phyloP scores from a whole-genome alignment of 106 monocot species.

The Phalaenopsis aphrodite region DNA sequence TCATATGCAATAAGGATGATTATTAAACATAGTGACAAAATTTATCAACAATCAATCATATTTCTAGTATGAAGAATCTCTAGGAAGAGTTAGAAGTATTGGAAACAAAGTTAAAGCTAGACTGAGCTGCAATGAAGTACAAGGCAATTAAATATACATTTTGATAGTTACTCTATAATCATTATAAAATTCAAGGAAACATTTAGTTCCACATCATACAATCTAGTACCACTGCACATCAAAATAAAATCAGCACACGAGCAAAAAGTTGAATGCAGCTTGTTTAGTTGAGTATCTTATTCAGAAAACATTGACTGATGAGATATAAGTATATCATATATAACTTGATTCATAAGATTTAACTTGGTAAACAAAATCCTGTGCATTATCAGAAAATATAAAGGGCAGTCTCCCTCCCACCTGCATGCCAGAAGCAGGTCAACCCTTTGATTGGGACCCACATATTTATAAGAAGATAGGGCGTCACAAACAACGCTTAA shows the following conservation, averaged over 20 bases:
- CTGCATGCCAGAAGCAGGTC: slow-evolving; percentile 91
- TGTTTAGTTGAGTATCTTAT: too few relatives aligned
- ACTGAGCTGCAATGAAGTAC: neutral
- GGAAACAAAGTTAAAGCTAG: neutral
- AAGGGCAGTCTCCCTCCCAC: slow-evolving; percentile 18
- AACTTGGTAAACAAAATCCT: slow-evolving; percentile 1
- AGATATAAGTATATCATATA: neutral
- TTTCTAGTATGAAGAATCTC: neutral
- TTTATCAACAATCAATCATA: slow-evolving; percentile 2
- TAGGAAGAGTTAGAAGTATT: neutral
- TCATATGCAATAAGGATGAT: neutral
- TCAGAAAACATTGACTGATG: neutral
- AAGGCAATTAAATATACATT: neutral
- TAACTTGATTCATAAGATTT: neutral
- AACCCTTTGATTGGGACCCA: slow-evolving; percentile 78
- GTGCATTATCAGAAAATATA: neutral
- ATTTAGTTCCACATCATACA: neutral
- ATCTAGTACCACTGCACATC: neutral
- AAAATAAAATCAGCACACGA: neutral
- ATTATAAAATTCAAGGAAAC: neutral
- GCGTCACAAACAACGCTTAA: slow-evolving; percentile 66
- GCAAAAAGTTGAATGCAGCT: neutral
- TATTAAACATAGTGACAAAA: neutral
- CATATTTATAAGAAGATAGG: slow-evolving; percentile 79
- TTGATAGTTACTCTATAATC: neutral